Conservation (phyloP, 75 land plant species). For the Pinus albicaulis region DNA sequence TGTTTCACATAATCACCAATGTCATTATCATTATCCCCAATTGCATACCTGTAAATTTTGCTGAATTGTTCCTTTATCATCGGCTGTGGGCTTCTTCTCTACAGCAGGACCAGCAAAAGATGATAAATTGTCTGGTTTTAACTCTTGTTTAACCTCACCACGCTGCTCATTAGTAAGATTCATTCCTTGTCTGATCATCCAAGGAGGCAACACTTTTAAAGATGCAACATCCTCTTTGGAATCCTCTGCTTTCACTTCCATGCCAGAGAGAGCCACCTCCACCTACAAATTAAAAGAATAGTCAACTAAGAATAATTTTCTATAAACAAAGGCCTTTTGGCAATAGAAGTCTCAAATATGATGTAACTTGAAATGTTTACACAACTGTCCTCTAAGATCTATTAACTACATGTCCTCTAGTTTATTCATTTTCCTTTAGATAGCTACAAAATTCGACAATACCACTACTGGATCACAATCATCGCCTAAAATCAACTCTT, state of each 20-base stretch:
- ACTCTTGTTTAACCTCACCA: slow-evolving; percentile 70
- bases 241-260: slow-evolving; percentile 58
- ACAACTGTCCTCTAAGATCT: neutral
- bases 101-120: slow-evolving; percentile 14
- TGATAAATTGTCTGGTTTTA: slow-evolving; percentile 32
- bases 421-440: neutral
- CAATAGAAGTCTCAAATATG: neutral
- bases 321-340: neutral
- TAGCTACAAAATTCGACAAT: neutral
- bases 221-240: slow-evolving; percentile 37
- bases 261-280: slow-evolving; percentile 82
- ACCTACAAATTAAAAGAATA: slow-evolving; percentile 46
- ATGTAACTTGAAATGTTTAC: neutral
- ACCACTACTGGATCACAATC: neutral
- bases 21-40: neutral
- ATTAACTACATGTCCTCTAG: neutral
- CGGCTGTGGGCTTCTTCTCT: slow-evolving; percentile 56
- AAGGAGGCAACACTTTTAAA: slow-evolving; percentile 84
- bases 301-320: neutral
- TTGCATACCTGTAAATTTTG: slow-evolving; percentile 49
- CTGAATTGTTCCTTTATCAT: slow-evolving; percentile 37
- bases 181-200: slow-evolving; percentile 97
- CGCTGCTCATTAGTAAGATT: slow-evolving; percentile 73
- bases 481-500: neutral
- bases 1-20: neutral